Conservation (phyloP, 768 basidiomycete species). For the Lentinula sp. region DNA sequence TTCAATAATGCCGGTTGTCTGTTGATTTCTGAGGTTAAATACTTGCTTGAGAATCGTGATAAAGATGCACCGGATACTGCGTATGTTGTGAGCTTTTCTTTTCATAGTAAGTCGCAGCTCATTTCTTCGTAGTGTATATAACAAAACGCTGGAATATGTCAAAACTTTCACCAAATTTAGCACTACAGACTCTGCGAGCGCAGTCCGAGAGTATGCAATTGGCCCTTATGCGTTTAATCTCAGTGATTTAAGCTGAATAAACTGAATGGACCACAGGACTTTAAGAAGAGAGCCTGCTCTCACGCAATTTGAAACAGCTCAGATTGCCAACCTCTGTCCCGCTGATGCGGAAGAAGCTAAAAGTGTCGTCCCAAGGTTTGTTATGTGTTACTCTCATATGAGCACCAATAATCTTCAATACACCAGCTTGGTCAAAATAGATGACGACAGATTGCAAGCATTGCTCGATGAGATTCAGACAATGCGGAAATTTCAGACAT, state of each 20-base stretch:
- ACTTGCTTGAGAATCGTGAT: constrained; percentile 80
- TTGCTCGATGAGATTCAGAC: constrained; percentile 86
- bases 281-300: constrained; percentile 72
- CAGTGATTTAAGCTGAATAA: neutral
- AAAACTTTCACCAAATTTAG: constrained; percentile 89
- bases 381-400: neutral
- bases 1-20: constrained; percentile 91
- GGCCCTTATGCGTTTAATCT: neutral
- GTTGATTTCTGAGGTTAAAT: constrained; percentile 89
- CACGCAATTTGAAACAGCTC: constrained; percentile 88
- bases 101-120: neutral
- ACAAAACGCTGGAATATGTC: constrained; percentile 90
- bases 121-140: constrained; percentile 62
- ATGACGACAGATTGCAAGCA: constrained; percentile 79
- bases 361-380: constrained; percentile 82
- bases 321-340: constrained; percentile 88
- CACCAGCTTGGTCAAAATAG: constrained; percentile 74
- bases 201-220: constrained; percentile 77
- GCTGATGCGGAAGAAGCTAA: constrained; percentile 87
- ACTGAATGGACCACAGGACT: constrained; percentile 39
- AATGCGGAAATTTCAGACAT: constrained; percentile 86
- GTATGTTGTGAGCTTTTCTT: constrained; percentile 34
- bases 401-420: neutral
- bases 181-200: constrained; percentile 75
- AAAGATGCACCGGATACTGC: constrained; percentile 85